Evolutionary conservation across 257 asterid genomes (phyloP).

Genomic region (Solanum rostratum): DNA sequence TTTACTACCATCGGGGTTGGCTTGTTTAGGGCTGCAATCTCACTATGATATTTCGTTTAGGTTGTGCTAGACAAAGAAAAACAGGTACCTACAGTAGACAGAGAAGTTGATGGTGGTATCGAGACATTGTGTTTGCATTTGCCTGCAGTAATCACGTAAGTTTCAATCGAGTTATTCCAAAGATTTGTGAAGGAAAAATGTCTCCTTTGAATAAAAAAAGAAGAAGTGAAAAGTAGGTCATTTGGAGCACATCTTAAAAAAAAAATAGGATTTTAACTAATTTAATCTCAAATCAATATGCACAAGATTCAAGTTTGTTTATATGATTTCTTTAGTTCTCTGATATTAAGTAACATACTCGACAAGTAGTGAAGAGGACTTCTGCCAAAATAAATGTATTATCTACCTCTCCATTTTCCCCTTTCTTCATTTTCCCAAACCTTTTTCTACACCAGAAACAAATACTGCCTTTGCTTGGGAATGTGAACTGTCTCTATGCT

Average conservation of each 20-base stretch:
- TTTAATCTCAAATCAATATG: background rate
- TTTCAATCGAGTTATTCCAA: background rate
- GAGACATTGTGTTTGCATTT: slow-evolving; percentile 71
- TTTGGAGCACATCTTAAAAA: background rate
- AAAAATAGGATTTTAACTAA: background rate
- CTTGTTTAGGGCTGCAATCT: too few relatives aligned
- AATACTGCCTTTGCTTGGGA: too few relatives aligned
- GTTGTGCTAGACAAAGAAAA: too few relatives aligned
- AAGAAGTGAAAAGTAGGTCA: too few relatives aligned
- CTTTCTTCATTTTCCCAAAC: background rate
- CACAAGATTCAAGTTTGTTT: background rate
- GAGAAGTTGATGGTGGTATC: too few relatives aligned
- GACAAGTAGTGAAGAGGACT: background rate
- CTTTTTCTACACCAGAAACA: background rate
- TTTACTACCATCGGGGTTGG: too few relatives aligned
- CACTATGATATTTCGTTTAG: too few relatives aligned
- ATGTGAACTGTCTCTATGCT: too few relatives aligned
- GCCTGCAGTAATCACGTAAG: slow-evolving; percentile 96
- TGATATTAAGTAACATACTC: background rate
- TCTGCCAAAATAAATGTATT: background rate
- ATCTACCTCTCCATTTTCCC: background rate
- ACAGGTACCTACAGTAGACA: too few relatives aligned
- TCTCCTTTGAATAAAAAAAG: too few relatives aligned
- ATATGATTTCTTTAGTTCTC: background rate
- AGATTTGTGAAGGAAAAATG: background rate